These are phyloP conservation scores for Biscogniauxia mediterranea DNA, from an alignment of 2,329 filamentous ascomycete genomes.

Conservation along the genomic window DNA sequence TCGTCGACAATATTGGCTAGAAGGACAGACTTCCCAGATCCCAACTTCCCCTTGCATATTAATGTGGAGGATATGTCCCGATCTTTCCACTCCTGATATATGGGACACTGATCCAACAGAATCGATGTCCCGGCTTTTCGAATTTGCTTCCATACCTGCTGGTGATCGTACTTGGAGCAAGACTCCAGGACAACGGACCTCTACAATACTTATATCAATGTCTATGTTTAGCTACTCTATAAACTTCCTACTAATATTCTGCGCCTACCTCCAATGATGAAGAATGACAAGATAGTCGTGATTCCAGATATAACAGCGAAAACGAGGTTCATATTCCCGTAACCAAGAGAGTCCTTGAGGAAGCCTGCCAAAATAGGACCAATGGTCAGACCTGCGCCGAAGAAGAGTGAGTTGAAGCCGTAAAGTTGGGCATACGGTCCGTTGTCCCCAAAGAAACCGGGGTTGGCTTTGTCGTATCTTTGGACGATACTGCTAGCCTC, in stretches of 20 bases:
- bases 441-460: conserved; percentile 51
- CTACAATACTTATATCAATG: too few species aligned
- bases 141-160: too few species aligned
- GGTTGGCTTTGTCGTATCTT: conserved; percentile 54
- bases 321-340: conserved; percentile 56
- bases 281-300: conserved; percentile 42
- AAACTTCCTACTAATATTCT: conserved; percentile 9
- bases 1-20: too few species aligned
- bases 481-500: conserved; percentile 56
- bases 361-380: conserved; percentile 57
- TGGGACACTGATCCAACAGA: too few species aligned
- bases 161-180: too few species aligned
- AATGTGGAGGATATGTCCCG: too few species aligned
- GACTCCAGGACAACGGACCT: too few species aligned
- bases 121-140: too few species aligned
- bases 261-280: conserved; percentile 46
- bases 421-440: conserved; percentile 66
- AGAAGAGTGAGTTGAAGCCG: conserved; percentile 62
- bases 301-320: conserved; percentile 44
- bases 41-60: too few species aligned
- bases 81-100: too few species aligned
- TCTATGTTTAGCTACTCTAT: too few species aligned
- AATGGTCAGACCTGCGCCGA: conserved; percentile 56
- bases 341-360: conserved; percentile 51
- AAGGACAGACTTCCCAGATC: too few species aligned